Percentiles rank a stretch among this genome's conserved stretches.
These are phyloP conservation scores for Eurotiales sp. DNA, from an alignment of 2,329 filamentous ascomycete genomes.

Conservation along the genomic window DNA sequence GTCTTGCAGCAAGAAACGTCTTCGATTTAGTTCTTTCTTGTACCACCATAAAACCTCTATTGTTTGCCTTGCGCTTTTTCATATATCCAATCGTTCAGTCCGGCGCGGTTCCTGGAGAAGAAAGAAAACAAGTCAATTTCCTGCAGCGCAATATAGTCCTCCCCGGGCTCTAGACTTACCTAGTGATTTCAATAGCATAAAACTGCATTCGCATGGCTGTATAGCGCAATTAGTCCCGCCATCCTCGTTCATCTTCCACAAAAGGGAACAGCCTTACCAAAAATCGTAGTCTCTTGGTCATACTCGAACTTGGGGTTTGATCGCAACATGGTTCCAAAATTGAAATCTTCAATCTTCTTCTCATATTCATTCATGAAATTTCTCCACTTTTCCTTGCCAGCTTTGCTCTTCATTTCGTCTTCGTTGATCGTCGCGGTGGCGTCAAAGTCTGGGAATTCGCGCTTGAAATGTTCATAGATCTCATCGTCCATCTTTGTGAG, in stretches of 20 bases:
- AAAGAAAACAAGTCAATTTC: neutral
- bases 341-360: slow-evolving; percentile 93
- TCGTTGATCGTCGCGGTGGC: slow-evolving; percentile 76
- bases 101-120: slow-evolving; percentile 71
- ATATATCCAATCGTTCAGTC: slow-evolving; percentile 96
- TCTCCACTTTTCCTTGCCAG: slow-evolving; percentile 90
- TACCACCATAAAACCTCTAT: slow-evolving; percentile 36
- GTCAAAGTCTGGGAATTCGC: slow-evolving; percentile 90
- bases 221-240: slow-evolving; percentile 1
- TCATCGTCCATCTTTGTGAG: slow-evolving; percentile 94
- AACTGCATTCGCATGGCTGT: slow-evolving; percentile 72
- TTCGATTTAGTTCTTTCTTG: neutral
- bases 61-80: slow-evolving; percentile 65
- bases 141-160: neutral
- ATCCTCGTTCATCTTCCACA: neutral
- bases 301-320: slow-evolving; percentile 77
- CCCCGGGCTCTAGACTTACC: slow-evolving; percentile 39
- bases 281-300: slow-evolving; percentile 83
- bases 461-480: slow-evolving; percentile 83
- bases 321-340: slow-evolving; percentile 93
- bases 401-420: slow-evolving; percentile 96
- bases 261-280: slow-evolving; percentile 58
- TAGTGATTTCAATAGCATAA: slow-evolving; percentile 72
- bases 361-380: slow-evolving; percentile 93
- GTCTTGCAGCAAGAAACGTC: no score